Evolutionary conservation across 2,329 filamentous ascomycete genomes (phyloP).

Genomic region (Xylogone sp.): DNA sequence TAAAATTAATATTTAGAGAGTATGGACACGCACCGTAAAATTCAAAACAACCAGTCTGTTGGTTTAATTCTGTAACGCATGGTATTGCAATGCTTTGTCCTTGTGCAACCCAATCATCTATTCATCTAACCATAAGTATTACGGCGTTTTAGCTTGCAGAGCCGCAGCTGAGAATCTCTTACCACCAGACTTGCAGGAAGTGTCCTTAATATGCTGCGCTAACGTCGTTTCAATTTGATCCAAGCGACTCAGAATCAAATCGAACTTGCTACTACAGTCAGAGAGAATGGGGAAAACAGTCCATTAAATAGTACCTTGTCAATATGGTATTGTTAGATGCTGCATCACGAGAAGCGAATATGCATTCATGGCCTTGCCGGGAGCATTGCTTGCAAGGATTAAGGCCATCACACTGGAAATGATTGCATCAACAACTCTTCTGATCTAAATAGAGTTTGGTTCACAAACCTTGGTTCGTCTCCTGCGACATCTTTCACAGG

Average conservation of each 20-base stretch:
- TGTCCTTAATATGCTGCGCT: neutral
- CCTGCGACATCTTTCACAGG: neutral
- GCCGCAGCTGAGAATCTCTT: neutral
- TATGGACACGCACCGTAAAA: neutral
- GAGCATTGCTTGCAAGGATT: neutral
- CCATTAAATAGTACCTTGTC: neutral
- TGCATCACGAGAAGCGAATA: neutral
- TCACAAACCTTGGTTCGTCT: neutral
- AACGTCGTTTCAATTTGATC: neutral
- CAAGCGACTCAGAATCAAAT: neutral
- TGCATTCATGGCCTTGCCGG: neutral
- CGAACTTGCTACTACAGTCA: neutral
- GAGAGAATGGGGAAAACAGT: neutral
- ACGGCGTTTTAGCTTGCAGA: neutral
- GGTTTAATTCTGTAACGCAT: neutral
- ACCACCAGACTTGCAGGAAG: neutral
- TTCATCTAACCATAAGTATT: neutral
- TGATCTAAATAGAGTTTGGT: neutral
- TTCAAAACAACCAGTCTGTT: neutral
- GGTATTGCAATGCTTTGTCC: neutral
- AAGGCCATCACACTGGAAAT: neutral
- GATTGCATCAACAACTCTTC: neutral
- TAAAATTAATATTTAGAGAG: too few species aligned
- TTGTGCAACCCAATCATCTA: neutral
- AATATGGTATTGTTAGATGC: neutral